phyloP scores from a whole-genome alignment of 1,284 basidiomycete species.

The Mycena citricolor region DNA sequence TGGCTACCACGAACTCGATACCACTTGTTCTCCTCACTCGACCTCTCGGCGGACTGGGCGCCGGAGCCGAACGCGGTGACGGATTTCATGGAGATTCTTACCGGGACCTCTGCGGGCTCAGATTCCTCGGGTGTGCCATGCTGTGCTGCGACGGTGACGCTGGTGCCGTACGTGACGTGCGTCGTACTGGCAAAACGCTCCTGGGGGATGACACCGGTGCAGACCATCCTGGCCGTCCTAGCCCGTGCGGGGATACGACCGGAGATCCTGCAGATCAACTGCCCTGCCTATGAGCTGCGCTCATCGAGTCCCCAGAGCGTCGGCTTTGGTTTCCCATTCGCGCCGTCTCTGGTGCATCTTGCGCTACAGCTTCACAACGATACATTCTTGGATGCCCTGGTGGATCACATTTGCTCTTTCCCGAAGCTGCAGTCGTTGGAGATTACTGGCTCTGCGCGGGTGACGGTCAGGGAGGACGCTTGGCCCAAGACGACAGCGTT shows the following conservation, averaged over 20 bases:
- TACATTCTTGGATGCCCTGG: slow-evolving; percentile 6
- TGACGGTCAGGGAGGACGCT: too few species aligned
- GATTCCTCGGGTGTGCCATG: too few species aligned
- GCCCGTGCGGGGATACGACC: slow-evolving; percentile 9
- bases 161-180: not conserved
- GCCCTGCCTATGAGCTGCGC: slow-evolving; percentile 16
- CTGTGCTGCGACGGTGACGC: not conserved
- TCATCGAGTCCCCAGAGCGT: not conserved
- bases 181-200: slow-evolving; percentile 12
- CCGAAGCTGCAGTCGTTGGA: slow-evolving; percentile 6
- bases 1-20: slow-evolving; percentile 19
- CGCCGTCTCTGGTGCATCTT: slow-evolving; percentile 2
- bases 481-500: too few species aligned
- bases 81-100: slow-evolving; percentile 7
- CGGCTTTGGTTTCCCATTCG: too few species aligned
- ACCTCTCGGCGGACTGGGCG: slow-evolving; percentile 19
- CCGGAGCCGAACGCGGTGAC: slow-evolving; percentile 17
- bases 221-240: slow-evolving; percentile 10
- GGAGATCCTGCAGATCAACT: slow-evolving; percentile 7
- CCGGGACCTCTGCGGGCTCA: too few species aligned
- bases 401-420: slow-evolving; percentile 15
- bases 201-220: slow-evolving; percentile 18
- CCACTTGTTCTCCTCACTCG: slow-evolving; percentile 15
- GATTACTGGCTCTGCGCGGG: slow-evolving; percentile 12
- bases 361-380: slow-evolving; percentile 13